Conservation (phyloP, 495 filamentous ascomycete genomes). For the Achaetomiella virescens region DNA sequence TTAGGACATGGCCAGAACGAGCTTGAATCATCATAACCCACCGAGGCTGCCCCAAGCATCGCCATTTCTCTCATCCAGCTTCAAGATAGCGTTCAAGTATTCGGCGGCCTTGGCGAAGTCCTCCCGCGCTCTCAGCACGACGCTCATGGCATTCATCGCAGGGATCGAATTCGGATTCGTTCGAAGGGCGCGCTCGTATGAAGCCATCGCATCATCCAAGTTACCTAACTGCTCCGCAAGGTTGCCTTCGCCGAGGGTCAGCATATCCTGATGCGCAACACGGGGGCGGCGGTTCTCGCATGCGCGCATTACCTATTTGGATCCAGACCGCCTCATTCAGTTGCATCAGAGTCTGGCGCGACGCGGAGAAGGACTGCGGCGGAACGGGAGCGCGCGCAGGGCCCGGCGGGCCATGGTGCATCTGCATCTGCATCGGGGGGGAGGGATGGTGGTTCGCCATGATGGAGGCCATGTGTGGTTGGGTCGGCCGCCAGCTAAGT, state of each 20-base stretch:
- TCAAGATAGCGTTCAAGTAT: conserved; percentile 84
- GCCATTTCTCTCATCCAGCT: conserved; percentile 80
- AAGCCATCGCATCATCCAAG: conserved; percentile 75
- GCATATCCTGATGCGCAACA: conserved; percentile 8
- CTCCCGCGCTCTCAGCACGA: conserved; percentile 83
- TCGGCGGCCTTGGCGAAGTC: conserved; percentile 93
- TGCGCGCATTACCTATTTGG: conserved; percentile 63
- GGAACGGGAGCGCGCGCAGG: conserved; percentile 41
- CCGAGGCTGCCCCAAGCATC: conserved; percentile 96
- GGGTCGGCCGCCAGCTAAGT: neutral
- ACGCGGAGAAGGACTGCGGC: conserved; percentile 30
- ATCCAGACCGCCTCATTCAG: conserved; percentile 90
- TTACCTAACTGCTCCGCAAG: conserved; percentile 85
- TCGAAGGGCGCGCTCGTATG: conserved; percentile 82
- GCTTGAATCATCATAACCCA: conserved; percentile 31
- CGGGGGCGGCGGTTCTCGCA: neutral
- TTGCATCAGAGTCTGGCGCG: conserved; percentile 38
- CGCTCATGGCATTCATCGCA: conserved; percentile 91
- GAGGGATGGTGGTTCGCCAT: conserved; percentile 55
- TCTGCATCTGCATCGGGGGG: conserved; percentile 51
- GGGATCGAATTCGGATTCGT: conserved; percentile 85
- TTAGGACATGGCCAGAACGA: conserved; percentile 9
- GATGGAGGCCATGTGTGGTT: conserved; percentile 4
- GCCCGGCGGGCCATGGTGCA: conserved; percentile 49
- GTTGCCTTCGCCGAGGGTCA: conserved; percentile 53